Evolutionary conservation across 1,139 yeast species (phyloP).

Genomic region (Geotrichum fermentans): DNA sequence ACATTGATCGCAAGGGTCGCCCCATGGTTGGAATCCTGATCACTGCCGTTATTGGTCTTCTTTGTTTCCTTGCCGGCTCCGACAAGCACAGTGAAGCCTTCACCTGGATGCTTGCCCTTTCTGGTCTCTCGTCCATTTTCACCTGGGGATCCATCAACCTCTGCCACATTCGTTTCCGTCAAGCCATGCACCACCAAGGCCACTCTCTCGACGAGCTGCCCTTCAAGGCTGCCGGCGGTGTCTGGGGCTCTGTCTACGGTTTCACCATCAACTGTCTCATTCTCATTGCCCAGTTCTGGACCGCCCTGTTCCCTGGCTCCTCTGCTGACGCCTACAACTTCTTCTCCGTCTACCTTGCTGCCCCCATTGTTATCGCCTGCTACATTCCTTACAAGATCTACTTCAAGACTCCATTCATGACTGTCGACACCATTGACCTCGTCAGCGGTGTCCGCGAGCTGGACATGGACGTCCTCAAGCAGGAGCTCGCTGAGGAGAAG

Average conservation of each 20-base stretch:
- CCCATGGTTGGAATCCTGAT: slow-evolving; percentile 62
- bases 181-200: slow-evolving; percentile 56
- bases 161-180: slow-evolving; percentile 62
- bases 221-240: slow-evolving; percentile 66
- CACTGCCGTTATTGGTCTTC: slow-evolving; percentile 57
- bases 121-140: slow-evolving; percentile 72
- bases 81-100: slow-evolving; percentile 65
- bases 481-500: slow-evolving; percentile 46
- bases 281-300: slow-evolving; percentile 55
- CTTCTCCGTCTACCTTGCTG: slow-evolving; percentile 49
- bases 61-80: slow-evolving; percentile 65
- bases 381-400: slow-evolving; percentile 48
- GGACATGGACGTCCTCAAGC: slow-evolving; percentile 47
- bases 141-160: slow-evolving; percentile 71
- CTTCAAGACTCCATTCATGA: slow-evolving; percentile 40
- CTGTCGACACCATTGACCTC: slow-evolving; percentile 47
- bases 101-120: slow-evolving; percentile 71
- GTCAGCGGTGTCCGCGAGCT: slow-evolving; percentile 48
- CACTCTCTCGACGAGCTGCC: slow-evolving; percentile 62
- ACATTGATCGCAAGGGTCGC: slow-evolving; percentile 69
- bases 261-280: slow-evolving; percentile 54
- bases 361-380: slow-evolving; percentile 44
- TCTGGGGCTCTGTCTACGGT: slow-evolving; percentile 66
- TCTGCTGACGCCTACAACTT: slow-evolving; percentile 41
- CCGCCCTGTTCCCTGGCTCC: slow-evolving; percentile 62